Evolutionary conservation across 306 rosid species (phyloP).

Genomic region (Ammopiptanthus mongolicus): DNA sequence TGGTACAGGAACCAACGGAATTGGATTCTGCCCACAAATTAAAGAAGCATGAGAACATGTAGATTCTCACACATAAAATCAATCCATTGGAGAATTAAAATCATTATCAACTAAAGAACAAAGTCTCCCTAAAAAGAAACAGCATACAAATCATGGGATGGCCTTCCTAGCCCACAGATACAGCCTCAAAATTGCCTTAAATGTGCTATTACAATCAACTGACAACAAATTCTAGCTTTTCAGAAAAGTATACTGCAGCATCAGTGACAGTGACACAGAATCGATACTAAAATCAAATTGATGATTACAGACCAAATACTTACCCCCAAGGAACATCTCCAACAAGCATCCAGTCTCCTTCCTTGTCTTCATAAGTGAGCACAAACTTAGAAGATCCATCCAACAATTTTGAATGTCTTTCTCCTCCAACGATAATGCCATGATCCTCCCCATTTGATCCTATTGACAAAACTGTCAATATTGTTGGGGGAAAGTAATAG

Average conservation of each 20-base stretch:
- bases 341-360: slow-evolving; percentile 99
- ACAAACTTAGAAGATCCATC: slow-evolving; percentile 70
- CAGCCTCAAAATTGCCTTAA: background rate
- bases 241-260: background rate
- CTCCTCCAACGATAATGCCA: slow-evolving; percentile 33
- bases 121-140: background rate
- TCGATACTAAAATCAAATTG: background rate
- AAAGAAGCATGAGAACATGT: background rate
- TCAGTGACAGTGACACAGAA: background rate
- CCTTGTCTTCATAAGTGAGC: slow-evolving; percentile 94
- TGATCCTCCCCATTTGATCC: slow-evolving; percentile 52
- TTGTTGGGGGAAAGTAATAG: background rate
- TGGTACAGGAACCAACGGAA: background rate
- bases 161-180: background rate
- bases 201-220: background rate
- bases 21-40: background rate
- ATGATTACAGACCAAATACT: slow-evolving; percentile 10
- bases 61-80: background rate
- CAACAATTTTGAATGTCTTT: slow-evolving; percentile 53
- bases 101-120: background rate
- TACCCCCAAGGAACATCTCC: slow-evolving; percentile 99
- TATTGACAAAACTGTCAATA: slow-evolving; percentile 12
- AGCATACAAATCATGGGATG: background rate
- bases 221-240: background rate
- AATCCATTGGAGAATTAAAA: background rate